Base-by-base conservation (phyloP, 2,329 filamentous ascomycete genomes). In the Pyricularia sp. region DNA sequence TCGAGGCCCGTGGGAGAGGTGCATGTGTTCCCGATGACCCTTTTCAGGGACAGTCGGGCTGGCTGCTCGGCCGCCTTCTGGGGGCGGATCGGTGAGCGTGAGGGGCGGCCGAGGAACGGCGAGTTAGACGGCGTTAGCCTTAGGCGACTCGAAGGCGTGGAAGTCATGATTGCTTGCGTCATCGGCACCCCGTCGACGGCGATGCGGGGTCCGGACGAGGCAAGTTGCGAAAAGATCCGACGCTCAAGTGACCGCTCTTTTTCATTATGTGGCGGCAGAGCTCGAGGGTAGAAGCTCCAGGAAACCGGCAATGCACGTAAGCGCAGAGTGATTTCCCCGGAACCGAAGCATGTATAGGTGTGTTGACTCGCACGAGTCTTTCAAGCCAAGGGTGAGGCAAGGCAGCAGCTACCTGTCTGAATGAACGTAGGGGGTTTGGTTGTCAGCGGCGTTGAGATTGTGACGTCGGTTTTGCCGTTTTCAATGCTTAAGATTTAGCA, bases 1-100 rank as follows among this genome's bases (percentile, higher is more conserved):
- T 96, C 93, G 78, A 99, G 97, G 71, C 92, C 93, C 76, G 91
- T 94, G 59, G 93, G 90, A 4, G 91, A 92, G 73, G 84, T 87
- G 72, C 93, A 94, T 9, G 94, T 98, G 28, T 94, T 97, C 65
- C 95, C 95, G 75, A 98, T 91, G 69, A 98, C 93, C 71, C 92
- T 89, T 77, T 90, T 90, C 71, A 97, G 83, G 58, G 90, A 90
- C 64, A 97, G 84, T 59, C 85, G 85, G 26, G 86, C 83, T 70
- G 89, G 85, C 70, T 89, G 86, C 70, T 82, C 80, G 14, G 77
- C 73, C 64, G 77, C 70, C 68, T 84, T 83, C 64, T 81, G 79
- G 67, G 77, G 70, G 68, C 83, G 83, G 70, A 83, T 77, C 33
- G 90, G 88, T 66, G 91, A 90, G 76, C 90, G 86, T 23, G 86